Percentiles rank a stretch among this genome's conserved stretches.
phyloP scores from a whole-genome alignment of 352 stramenopile genomes.

The Detonula confervacea region DNA sequence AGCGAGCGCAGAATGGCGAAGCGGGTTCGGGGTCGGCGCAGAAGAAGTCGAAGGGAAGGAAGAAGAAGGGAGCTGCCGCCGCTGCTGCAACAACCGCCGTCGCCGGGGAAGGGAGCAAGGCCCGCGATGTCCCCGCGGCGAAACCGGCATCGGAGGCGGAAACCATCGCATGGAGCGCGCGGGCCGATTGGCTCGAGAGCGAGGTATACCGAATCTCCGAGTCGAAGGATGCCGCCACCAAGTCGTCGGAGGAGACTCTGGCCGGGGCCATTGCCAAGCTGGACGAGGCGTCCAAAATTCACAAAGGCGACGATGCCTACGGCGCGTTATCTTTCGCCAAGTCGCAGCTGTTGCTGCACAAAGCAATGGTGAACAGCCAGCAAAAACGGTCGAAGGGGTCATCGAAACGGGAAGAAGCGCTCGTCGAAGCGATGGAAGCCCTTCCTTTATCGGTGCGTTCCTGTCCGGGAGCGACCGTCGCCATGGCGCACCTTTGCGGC shows the following conservation, averaged over 20 bases:
- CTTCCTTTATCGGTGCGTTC: constrained; percentile 58
- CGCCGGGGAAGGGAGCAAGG: constrained; percentile 6
- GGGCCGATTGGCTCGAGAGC: constrained; percentile 48
- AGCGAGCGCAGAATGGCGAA: neutral
- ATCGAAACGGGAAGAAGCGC: constrained; percentile 16
- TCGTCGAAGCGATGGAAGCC: constrained; percentile 60
- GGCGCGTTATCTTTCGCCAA: constrained; percentile 40
- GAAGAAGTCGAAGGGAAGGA: constrained; percentile 45
- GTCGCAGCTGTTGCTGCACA: constrained; percentile 51
- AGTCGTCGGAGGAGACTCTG: constrained; percentile 23
- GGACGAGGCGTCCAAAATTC: constrained; percentile 17
- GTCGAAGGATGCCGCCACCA: constrained; percentile 18
- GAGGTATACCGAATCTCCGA: constrained; percentile 30
- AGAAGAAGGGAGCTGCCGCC: constrained; percentile 35
- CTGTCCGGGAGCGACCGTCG: constrained; percentile 56
- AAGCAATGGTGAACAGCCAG: constrained; percentile 7
- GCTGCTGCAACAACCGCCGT: no score
- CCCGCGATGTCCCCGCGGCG: constrained; percentile 36
- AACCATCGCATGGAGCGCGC: constrained; percentile 42
- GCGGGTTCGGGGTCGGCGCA: neutral
- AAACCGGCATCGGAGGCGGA: constrained; percentile 37
- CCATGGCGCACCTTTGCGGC: constrained; percentile 57
- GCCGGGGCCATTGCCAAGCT: constrained; percentile 36
- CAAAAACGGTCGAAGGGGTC: no score
- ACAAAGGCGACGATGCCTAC: neutral